Conservation (phyloP, 306 rosid species). For the Castanopsis chinensis region DNA sequence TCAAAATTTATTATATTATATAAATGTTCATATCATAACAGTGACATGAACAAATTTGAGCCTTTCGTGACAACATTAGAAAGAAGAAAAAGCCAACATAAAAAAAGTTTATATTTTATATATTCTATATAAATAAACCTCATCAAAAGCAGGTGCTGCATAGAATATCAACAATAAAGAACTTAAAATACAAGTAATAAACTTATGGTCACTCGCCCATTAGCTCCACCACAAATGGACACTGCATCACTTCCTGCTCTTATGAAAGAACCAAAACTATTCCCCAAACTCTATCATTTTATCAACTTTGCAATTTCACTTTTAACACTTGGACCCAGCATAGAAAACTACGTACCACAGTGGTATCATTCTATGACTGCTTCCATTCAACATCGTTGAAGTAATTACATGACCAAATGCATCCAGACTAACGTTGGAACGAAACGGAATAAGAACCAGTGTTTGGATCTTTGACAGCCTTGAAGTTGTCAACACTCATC, state of each 20-base stretch:
- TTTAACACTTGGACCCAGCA: not conserved
- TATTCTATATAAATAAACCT: not conserved
- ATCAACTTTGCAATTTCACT: not conserved
- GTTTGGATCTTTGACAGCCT: conserved; percentile 86
- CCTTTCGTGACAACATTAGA: too few species aligned
- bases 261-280: not conserved
- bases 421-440: conserved; percentile 53
- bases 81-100: too few species aligned
- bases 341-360: not conserved
- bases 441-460: conserved; percentile 86
- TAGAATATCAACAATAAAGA: not conserved
- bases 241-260: not conserved
- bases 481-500: conserved; percentile 85
- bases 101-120: too few species aligned
- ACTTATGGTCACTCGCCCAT: not conserved
- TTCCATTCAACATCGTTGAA: not conserved
- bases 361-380: not conserved
- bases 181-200: not conserved
- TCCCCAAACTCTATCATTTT: not conserved
- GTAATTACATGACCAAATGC: conserved; percentile 8
- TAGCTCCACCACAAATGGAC: not conserved
- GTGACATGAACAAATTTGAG: too few species aligned
- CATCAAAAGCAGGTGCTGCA: not conserved
- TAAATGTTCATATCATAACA: too few species aligned
- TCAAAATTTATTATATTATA: too few species aligned